These are phyloP conservation scores for Trypethelium eluteriae DNA, from an alignment of 495 filamentous ascomycete species.

Conservation along the genomic window DNA sequence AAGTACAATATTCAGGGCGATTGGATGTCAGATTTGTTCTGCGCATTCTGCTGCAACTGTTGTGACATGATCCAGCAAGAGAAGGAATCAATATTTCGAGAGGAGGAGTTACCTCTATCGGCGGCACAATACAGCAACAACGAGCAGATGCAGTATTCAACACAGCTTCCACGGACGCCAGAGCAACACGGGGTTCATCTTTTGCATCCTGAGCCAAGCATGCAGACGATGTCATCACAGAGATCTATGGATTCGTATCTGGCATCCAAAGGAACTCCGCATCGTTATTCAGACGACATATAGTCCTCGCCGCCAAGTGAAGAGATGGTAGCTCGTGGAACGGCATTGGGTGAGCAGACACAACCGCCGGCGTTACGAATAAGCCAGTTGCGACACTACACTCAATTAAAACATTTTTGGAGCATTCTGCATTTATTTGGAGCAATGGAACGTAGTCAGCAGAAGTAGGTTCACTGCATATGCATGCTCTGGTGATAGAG, in stretches of 20 bases:
- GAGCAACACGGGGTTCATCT: not conserved
- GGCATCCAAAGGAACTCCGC: not conserved
- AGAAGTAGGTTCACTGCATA: too few species aligned
- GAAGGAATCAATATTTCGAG: not conserved
- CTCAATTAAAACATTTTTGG: too few species aligned
- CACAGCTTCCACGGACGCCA: not conserved
- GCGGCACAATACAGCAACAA: not conserved
- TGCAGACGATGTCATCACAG: not conserved
- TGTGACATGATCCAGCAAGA: slow-evolving; percentile 1
- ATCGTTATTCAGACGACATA: not conserved
- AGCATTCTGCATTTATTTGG: too few species aligned
- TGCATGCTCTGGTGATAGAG: too few species aligned
- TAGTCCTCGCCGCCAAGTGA: not conserved
- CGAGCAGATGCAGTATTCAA: not conserved
- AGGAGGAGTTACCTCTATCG: not conserved
- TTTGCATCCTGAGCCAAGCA: not conserved
- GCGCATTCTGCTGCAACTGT: slow-evolving; percentile 6
- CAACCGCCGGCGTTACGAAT: not conserved
- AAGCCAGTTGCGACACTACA: not conserved
- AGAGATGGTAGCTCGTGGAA: not conserved
- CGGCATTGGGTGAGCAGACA: too few species aligned
- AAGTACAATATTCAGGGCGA: slow-evolving; percentile 1
- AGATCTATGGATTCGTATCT: not conserved
- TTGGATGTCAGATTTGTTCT: not conserved
- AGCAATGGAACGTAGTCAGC: too few species aligned